phyloP scores from a whole-genome alignment of 2,329 filamentous ascomycete species.

The Aureobasidium melanogenum region DNA sequence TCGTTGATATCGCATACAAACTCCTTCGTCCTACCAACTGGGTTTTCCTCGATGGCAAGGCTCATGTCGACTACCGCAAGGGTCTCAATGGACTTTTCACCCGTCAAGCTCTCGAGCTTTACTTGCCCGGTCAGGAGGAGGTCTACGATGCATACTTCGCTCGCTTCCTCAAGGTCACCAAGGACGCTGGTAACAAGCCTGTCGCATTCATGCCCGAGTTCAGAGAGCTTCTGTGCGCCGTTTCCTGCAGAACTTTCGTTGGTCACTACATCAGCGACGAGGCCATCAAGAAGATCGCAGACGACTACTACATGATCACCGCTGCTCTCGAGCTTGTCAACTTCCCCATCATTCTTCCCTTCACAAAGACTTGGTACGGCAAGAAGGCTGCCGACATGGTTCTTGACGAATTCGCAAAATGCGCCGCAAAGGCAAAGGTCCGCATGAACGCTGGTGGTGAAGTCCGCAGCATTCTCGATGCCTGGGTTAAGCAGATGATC shows the following conservation, averaged over 20 bases:
- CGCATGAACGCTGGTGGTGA: slow-evolving; percentile 72
- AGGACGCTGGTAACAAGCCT: slow-evolving; percentile 60
- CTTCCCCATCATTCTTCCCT: slow-evolving; percentile 92
- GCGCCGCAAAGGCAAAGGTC: slow-evolving; percentile 82
- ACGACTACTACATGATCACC: slow-evolving; percentile 96
- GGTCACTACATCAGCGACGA: slow-evolving; percentile 90
- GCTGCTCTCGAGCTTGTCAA: slow-evolving; percentile 95
- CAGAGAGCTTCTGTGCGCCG: slow-evolving; percentile 88
- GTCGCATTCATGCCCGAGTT: slow-evolving; percentile 85
- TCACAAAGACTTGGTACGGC: slow-evolving; percentile 88
- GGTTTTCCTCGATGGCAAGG: slow-evolving; percentile 94
- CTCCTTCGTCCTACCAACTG: slow-evolving; percentile 87
- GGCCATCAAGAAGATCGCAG: slow-evolving; percentile 84
- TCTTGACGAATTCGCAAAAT: slow-evolving; percentile 74
- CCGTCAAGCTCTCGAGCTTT: slow-evolving; percentile 73
- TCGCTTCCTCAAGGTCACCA: slow-evolving; percentile 65
- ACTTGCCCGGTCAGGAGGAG: slow-evolving; percentile 86
- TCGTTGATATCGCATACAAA: slow-evolving; percentile 90
- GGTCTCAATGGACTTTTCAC: slow-evolving; percentile 93
- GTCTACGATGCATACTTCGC: slow-evolving; percentile 84
- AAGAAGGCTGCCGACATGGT: slow-evolving; percentile 91
- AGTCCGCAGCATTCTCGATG: slow-evolving; percentile 88
- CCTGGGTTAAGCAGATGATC: slow-evolving; percentile 83
- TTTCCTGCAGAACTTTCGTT: slow-evolving; percentile 94
- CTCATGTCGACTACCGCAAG: slow-evolving; percentile 94